phyloP scores from a whole-genome alignment of 768 basidiomycete species.

The Pleurotus platypus region DNA sequence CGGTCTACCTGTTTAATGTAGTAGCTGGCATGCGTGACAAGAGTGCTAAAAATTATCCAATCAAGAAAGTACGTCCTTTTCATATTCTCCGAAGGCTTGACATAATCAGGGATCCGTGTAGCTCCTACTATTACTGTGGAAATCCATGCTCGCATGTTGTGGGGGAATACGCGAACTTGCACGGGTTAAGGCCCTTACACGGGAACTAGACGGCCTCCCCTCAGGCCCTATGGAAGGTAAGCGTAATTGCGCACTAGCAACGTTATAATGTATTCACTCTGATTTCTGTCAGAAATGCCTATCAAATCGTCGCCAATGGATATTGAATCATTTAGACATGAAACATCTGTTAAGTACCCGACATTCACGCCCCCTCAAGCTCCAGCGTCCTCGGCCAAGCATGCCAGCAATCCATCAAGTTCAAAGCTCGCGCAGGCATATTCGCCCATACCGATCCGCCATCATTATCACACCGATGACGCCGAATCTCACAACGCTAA shows the following conservation, averaged over 20 bases:
- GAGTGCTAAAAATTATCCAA: conserved; percentile 92
- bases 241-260: neutral
- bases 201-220: conserved; percentile 81
- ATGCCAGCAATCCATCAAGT: conserved; percentile 32
- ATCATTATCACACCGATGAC: conserved; percentile 90
- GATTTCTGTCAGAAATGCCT: conserved; percentile 39
- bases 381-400: conserved; percentile 28
- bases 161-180: conserved; percentile 87
- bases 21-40: conserved; percentile 91
- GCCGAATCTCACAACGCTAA: conserved; percentile 44
- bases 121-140: conserved; percentile 95
- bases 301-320: conserved; percentile 92
- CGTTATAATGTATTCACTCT: conserved; percentile 8
- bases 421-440: conserved; percentile 85
- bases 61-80: conserved; percentile 74
- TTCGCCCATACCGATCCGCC: conserved; percentile 88
- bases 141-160: conserved; percentile 85
- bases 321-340: conserved; percentile 83
- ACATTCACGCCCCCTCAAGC: conserved; percentile 73
- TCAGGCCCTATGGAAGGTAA: conserved; percentile 43
- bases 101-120: conserved; percentile 23
- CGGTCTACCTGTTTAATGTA: conserved; percentile 87
- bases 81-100: conserved; percentile 8
- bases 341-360: conserved; percentile 94
- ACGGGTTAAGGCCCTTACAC: conserved; percentile 78